These are phyloP conservation scores for Coemansia sp. DNA, from an alignment of 192 early-diverging fungal genomes.

Conservation along the genomic window DNA sequence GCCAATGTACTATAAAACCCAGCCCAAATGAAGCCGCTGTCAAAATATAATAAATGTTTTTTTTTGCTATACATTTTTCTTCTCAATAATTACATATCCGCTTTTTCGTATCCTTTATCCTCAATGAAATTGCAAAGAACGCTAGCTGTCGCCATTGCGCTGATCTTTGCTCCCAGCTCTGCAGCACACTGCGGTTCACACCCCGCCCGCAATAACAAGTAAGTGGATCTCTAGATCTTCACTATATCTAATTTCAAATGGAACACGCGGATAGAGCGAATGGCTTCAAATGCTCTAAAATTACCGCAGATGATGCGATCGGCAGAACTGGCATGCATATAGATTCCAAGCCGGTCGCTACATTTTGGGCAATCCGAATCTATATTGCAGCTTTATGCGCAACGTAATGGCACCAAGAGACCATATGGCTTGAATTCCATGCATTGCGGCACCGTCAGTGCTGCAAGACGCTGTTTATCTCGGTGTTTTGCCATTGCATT, in stretches of 20 bases:
- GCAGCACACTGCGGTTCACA: neutral
- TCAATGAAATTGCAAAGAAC: neutral
- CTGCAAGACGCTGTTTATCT: too few relatives aligned
- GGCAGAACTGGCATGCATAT: neutral
- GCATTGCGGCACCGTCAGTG: too few relatives aligned
- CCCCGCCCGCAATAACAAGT: neutral
- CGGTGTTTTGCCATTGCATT: too few relatives aligned
- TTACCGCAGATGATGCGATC: neutral
- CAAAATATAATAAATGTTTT: too few relatives aligned
- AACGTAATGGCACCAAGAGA: neutral
- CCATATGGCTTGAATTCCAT: too few relatives aligned
- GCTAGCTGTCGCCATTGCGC: neutral
- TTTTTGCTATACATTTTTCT: too few relatives aligned
- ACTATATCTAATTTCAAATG: neutral
- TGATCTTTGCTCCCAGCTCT: neutral
- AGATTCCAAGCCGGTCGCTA: too few relatives aligned
- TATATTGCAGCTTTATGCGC: neutral
- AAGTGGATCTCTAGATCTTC: neutral
- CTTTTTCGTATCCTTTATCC: neutral
- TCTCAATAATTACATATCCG: neutral
- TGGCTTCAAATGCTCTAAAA: neutral
- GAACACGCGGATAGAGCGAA: neutral
- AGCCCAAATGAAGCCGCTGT: neutral
- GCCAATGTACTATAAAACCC: neutral
- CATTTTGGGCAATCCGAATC: neutral